Evolutionary conservation across 495 filamentous ascomycete genomes (phyloP).

Genomic region (Jackrogersella minutella): DNA sequence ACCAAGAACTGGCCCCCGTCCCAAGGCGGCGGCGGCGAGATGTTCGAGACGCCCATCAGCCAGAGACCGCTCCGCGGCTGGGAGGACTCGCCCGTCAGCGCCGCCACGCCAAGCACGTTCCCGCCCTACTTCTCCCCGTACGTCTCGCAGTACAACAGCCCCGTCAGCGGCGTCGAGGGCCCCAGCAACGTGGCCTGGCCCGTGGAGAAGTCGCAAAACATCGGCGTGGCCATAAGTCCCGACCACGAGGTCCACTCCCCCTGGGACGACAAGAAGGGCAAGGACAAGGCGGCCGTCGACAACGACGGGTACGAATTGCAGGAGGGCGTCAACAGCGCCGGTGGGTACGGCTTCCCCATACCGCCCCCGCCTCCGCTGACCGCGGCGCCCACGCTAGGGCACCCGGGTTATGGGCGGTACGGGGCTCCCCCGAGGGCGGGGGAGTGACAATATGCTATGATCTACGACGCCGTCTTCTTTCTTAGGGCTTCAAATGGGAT

Average conservation of each 20-base stretch:
- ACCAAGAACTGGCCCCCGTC: slow-evolving; percentile 51
- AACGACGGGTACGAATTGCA: slow-evolving; percentile 46
- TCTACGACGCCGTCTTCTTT: not conserved
- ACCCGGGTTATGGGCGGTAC: slow-evolving; percentile 45
- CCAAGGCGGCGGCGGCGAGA: slow-evolving; percentile 45
- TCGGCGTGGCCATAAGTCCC: slow-evolving; percentile 42
- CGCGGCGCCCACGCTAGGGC: slow-evolving; percentile 35
- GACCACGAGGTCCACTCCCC: slow-evolving; percentile 24
- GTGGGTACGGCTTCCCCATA: slow-evolving; percentile 17
- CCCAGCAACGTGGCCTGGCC: slow-evolving; percentile 42
- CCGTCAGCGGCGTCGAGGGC: slow-evolving; percentile 50
- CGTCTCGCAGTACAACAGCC: slow-evolving; percentile 56
- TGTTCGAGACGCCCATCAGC: slow-evolving; percentile 59
- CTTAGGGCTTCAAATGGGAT: not conserved
- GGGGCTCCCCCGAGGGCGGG: slow-evolving; percentile 10
- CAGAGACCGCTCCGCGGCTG: slow-evolving; percentile 56
- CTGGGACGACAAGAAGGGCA: slow-evolving; percentile 42
- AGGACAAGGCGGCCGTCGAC: slow-evolving; percentile 26
- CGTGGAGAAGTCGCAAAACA: slow-evolving; percentile 36
- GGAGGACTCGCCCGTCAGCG: slow-evolving; percentile 57
- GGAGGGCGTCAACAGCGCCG: slow-evolving; percentile 41
- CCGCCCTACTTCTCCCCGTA: slow-evolving; percentile 61
- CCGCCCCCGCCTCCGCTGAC: slow-evolving; percentile 3
- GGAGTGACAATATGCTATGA: not conserved
- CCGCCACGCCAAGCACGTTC: slow-evolving; percentile 47